phyloP scores from a whole-genome alignment of 305 asterid genomes.

The Fraxinus angustifolia region DNA sequence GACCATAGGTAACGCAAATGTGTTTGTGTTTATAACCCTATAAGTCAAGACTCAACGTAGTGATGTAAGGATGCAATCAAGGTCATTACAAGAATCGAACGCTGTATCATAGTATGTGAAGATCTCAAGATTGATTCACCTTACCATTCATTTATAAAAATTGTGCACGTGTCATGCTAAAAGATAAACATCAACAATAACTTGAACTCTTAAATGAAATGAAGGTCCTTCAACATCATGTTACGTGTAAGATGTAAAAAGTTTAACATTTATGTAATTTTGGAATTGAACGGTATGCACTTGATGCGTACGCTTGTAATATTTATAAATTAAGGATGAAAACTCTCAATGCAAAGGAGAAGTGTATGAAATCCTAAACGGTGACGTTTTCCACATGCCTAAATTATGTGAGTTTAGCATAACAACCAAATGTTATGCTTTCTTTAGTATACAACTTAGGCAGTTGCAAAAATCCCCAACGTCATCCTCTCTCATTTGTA shows the following conservation, averaged over 20 bases:
- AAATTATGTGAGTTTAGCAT: background rate
- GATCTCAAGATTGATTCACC: background rate
- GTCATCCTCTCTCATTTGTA: background rate
- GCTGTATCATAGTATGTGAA: background rate
- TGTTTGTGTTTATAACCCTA: background rate
- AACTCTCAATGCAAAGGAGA: background rate
- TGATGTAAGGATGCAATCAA: background rate
- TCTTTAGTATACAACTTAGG: constrained; percentile 14
- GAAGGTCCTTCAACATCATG: background rate
- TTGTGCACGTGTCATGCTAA: background rate
- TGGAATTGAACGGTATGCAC: background rate
- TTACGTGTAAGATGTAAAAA: too few relatives aligned
- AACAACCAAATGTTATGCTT: background rate
- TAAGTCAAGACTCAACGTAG: background rate
- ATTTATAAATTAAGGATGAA: background rate
- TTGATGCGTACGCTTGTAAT: background rate
- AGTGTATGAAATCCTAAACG: background rate
- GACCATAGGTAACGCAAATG: background rate
- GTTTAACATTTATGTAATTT: background rate
- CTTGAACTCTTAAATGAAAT: background rate
- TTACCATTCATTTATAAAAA: background rate
- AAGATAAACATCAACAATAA: too few relatives aligned
- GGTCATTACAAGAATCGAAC: background rate
- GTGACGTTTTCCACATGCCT: constrained; percentile 6
- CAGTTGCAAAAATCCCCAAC: background rate